Evolutionary conservation across 345 rosid species (phyloP), one percentile per base, ranked within the genome.

Genomic region (Eucalyptus sideroxylon): DNA sequence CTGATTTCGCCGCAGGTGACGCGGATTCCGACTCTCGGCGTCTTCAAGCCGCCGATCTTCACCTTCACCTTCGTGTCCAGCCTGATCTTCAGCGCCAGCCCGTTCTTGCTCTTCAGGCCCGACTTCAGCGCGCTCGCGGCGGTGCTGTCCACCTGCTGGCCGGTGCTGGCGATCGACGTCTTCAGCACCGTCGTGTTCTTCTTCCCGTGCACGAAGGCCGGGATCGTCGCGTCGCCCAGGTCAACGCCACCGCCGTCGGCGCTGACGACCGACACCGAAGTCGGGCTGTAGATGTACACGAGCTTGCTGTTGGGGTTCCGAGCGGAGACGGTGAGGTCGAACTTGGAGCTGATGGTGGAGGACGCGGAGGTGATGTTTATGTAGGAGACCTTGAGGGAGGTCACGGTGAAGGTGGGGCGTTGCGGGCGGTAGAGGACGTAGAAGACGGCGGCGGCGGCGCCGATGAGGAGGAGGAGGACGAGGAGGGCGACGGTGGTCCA

Each of bases 261-360:
- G 85, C 85, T 42, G 34, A 89, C 60, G 53, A 96, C 89, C 1
- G 95, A 87, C 81, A 98, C 89, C 69, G 94, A 53, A 27, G 91
- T 86, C 30, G 89, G 93, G 77, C 92, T 92, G 91, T 98, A 98
- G 90, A 72, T 65, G 92, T 90, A 98, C 15, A 94, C 93, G 31
- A 96, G 88, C 88, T 97, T 96, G 72, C 94, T 96, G 95, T 98
- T 98, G 1, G 98, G 97, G 95, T 98, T 98, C 89, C 87, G 93
- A 13, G 99, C 92, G 87, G 95, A 91, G 88, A 97, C 92, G 91
- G 93, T 91, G 93, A 98, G 92, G 83, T 93, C 89, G 90, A 98
- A 94, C 88, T 91, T 91, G 89, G 99, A 93, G 92, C 59, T 47
- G 88, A 98, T 89, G 49, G 45, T 91, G 60, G 50, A 93, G 59